Base-by-base conservation (phyloP, 352 stramenopile species). In the Globisporangium uncinulatum region DNA sequence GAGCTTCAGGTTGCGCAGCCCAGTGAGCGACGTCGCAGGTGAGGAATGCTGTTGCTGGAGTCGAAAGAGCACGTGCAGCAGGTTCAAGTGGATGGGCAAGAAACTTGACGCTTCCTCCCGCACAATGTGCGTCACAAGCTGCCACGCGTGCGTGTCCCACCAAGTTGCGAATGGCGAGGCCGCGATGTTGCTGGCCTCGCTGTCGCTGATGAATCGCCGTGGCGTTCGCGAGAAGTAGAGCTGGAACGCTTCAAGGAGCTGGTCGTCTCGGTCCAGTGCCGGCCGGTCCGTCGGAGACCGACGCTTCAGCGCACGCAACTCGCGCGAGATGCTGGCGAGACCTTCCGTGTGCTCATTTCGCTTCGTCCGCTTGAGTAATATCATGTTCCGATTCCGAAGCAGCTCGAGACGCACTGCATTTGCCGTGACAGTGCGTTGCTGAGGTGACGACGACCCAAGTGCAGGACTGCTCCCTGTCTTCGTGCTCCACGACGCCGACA, bases 371-470 rank as follows among this genome's bases (percentile, higher is more conserved):
- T 92, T 85, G 8, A 92, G 58, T 50, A 89, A 70, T 32, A 92
- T 73, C 39, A 74, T 66, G 48, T 83, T 87, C 14, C 71, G 77
- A 17, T 73, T 69, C 19, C 69, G 67, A 32, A 92, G 59, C 2
- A 88, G 62, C 43, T 85, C 58, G n/a, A 87, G 59, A 1, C 80
- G 79, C 21, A 83, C 49, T 1, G 69, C 66, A 42, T 92, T 92
- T 0, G 79, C 82, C n/a, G 48, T 52, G 46, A 51, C 9, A 41
- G 20, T 54, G 21, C 21, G 20, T 32, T 54, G 50, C 14, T 32
- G 43, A 13, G 29, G 34, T 13, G 41, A 42, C n/a, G 37, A 41
- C 32, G 10, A 17, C 15, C 37, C 37, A 15, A 19, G 14, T 37
- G 24, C 21, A 8, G 36, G 7, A 29, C 42, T 47, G 39, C 39